Conservation (phyloP, 169 alveolate genomes). For the Condylostoma magnum region DNA sequence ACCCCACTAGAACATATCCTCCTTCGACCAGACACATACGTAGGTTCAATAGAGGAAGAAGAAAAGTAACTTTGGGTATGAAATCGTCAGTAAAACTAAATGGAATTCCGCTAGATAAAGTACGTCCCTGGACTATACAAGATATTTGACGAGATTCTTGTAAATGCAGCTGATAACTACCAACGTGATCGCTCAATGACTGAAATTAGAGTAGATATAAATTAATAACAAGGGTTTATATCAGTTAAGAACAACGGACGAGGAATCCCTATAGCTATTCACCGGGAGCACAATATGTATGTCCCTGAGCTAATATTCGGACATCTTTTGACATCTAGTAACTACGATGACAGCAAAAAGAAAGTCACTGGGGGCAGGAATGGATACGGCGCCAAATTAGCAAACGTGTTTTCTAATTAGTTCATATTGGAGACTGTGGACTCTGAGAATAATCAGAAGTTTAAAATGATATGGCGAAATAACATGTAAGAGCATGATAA, state of each 20-base stretch:
- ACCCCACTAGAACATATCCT: conserved; percentile 97
- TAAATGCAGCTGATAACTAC: conserved; percentile 99
- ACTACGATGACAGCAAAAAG: conserved; percentile 97
- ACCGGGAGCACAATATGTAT: conserved; percentile 95
- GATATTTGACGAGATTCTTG: conserved; percentile 98
- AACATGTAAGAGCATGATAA: conserved; percentile 89
- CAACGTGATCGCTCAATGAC: conserved; percentile 73
- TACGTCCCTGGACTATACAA: conserved; percentile 98
- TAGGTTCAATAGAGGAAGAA: conserved; percentile 94
- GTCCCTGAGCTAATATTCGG: conserved; percentile 99
- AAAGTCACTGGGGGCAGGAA: conserved; percentile 99
- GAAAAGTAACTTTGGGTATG: conserved; percentile 95
- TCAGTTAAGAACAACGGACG: conserved; percentile 89
- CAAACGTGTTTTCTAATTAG: conserved; percentile 95
- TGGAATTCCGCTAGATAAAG: conserved; percentile 73
- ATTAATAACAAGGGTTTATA: conserved; percentile 56
- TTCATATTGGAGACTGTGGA: conserved; percentile 96
- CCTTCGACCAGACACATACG: conserved; percentile 98
- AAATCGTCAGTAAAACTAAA: conserved; percentile 76
- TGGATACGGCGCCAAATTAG: conserved; percentile 99
- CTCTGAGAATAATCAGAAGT: conserved; percentile 75
- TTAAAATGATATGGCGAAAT: conserved; percentile 87
- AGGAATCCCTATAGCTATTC: conserved; percentile 94
- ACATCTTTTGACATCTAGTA: conserved; percentile 96
- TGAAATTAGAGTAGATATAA: conserved; percentile 76